A percentile compares a stretch with the other conserved stretches of the same genome.
Evolutionary conservation across 2,329 filamentous ascomycete genomes (phyloP).

Genomic region (Zelopaecilomyces penicillatus): DNA sequence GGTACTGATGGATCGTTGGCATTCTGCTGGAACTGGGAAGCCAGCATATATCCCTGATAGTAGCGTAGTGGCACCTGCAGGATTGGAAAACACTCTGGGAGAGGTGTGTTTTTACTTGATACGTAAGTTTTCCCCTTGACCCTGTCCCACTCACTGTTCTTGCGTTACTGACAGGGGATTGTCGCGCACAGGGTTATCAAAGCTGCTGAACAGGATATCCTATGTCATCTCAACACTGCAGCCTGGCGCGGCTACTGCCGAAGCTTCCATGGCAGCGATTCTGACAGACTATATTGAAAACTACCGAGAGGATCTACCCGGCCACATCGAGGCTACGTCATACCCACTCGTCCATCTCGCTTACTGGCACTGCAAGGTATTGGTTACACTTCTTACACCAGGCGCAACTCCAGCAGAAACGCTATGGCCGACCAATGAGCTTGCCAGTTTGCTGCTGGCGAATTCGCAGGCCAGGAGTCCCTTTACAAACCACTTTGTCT

Average conservation of each 20-base stretch:
- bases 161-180: constrained; percentile 9
- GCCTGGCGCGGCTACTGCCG: constrained; percentile 25
- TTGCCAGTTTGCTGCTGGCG: constrained; percentile 48
- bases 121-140: constrained; percentile 39
- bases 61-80: constrained; percentile 49
- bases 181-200: constrained; percentile 39
- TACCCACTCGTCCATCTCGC: constrained; percentile 54
- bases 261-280: constrained; percentile 25
- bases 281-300: constrained; percentile 42
- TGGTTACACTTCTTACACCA: constrained; percentile 53
- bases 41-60: constrained; percentile 55
- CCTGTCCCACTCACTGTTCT: background rate
- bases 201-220: constrained; percentile 40
- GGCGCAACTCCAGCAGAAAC: constrained; percentile 47
- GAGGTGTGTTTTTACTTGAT: constrained; percentile 56
- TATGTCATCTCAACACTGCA: constrained; percentile 29
- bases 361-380: constrained; percentile 62
- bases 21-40: constrained; percentile 57
- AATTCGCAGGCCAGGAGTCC: constrained; percentile 50
- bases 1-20: constrained; percentile 64
- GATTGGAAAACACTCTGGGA: constrained; percentile 52
- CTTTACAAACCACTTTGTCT: constrained; percentile 58
- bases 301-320: constrained; percentile 56
- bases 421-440: constrained; percentile 51
- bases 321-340: constrained; percentile 41